Evolutionary conservation across 2,329 filamentous ascomycete genomes (phyloP).

Genomic region (Colletotrichum siamense): DNA sequence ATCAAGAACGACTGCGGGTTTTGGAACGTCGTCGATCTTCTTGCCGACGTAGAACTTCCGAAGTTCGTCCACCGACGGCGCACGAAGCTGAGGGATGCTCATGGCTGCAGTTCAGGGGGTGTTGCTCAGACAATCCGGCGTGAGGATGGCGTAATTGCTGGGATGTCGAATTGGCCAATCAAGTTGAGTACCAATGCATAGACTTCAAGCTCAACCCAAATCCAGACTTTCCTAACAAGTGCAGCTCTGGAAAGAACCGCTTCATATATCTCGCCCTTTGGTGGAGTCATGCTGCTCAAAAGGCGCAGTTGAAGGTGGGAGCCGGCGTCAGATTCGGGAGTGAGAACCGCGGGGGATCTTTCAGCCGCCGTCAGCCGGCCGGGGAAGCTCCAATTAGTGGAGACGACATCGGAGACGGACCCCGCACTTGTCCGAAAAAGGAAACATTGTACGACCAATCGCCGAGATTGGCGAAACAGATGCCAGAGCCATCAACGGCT

Average conservation of each 20-base stretch:
- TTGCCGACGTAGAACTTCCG: slow-evolving; percentile 31
- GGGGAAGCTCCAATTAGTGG: background rate
- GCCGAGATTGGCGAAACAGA: background rate
- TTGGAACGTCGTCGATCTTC: slow-evolving; percentile 43
- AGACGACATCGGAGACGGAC: slow-evolving; percentile 1
- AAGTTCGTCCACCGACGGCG: slow-evolving; percentile 13
- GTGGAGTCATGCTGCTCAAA: background rate
- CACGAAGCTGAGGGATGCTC: slow-evolving; percentile 24
- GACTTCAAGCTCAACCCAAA: accelerated
- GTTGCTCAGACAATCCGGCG: background rate
- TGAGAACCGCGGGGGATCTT: background rate
- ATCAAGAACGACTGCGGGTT: slow-evolving; percentile 63
- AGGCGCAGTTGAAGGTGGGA: background rate
- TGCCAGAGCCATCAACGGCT: background rate
- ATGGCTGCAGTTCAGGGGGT: background rate
- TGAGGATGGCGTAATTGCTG: background rate
- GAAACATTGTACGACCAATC: background rate
- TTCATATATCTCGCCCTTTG: background rate
- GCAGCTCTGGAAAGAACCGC: background rate
- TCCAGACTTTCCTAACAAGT: background rate
- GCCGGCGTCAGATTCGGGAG: background rate
- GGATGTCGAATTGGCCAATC: background rate
- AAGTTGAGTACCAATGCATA: background rate
- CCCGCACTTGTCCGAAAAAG: background rate
- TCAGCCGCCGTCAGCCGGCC: background rate